Evolutionary conservation across 2,329 filamentous ascomycete species (phyloP), one percentile per base, ranked within the genome.

Genomic region (Fusarium foetens): DNA sequence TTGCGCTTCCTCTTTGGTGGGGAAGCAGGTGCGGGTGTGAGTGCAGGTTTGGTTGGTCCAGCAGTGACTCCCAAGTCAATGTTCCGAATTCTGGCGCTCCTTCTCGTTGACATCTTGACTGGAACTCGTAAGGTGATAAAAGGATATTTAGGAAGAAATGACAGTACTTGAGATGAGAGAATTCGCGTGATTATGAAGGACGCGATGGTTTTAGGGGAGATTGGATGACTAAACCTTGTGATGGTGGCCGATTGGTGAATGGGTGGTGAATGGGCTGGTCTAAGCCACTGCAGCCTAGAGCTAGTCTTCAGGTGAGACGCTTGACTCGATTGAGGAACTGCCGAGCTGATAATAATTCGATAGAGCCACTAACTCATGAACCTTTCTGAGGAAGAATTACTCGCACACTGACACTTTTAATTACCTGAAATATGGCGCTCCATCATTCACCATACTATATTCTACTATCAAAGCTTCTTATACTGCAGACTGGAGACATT

Each of bases 361-460:
- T 52, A 52, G 19, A 5, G 9, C 17, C 2, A 21, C 33, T 52
- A 38, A 52, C 33, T 16, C 0, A 0, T 4, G 4, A 1, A 9
- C 5, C 7, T 14, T 0, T 14, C n/a, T 9, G 9, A 16, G 8
- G 8, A 14, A 16, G 8, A 2, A 8, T 19, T 19, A 19, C 11
- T 19, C 25, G 5, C 25, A 25, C 25, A 25, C 25, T 25, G 25
- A 5, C 25, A 25, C 4, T 25, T 25, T 25, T 25, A 25, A 25
- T 25, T 25, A 25, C 25, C 4, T 25, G 25, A 25, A 25, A 25
- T 25, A 25, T 25, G 25, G 25, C 25, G 25, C 25, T 25, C 25
- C 4, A 25, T 25, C 25, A 25, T 25, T 4, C 25, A 25, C 25
- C 25, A 25, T 25, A 25, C 25, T 25, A 25, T 25, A 25, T 25